A percentile compares a stretch with the other conserved stretches of the same genome.
Evolutionary conservation across 495 filamentous ascomycete species (phyloP).

Genomic region (Aspergillus wentii): DNA sequence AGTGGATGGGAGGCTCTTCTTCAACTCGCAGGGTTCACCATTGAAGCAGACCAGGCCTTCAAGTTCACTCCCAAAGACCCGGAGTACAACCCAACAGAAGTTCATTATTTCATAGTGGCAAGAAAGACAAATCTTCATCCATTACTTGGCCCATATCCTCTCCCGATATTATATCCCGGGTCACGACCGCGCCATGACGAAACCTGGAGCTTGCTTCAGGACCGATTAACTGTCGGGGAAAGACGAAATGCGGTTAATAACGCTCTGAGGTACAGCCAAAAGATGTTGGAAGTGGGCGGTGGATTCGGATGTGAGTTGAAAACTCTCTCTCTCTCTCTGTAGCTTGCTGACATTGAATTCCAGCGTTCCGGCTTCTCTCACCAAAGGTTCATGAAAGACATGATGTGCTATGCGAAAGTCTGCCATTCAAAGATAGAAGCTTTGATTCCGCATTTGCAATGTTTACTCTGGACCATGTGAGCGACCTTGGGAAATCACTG

Average conservation of each 20-base stretch:
- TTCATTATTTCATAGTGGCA: neutral
- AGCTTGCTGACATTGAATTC: neutral
- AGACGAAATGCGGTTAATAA: neutral
- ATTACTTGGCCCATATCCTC: neutral
- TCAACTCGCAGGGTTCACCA: neutral
- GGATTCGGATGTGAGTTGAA: neutral
- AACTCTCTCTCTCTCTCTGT: neutral
- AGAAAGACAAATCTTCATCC: neutral
- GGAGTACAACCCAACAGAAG: neutral
- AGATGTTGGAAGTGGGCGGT: neutral
- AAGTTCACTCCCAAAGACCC: neutral
- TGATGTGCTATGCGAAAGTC: neutral
- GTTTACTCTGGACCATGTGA: neutral
- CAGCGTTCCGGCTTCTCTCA: neutral
- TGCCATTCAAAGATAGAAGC: neutral
- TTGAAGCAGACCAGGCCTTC: neutral
- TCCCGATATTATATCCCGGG: neutral
- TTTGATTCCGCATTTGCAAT: neutral
- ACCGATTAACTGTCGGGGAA: neutral
- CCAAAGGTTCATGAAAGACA: neutral
- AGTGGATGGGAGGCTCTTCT: neutral
- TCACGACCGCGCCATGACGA: neutral
- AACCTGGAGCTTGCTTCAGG: neutral
- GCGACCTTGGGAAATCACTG: neutral
- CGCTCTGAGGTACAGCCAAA: neutral